Percentiles rank a stretch among this genome's conserved stretches.
phyloP scores from a whole-genome alignment of 208 protist species.

The Phytomonas sp. region DNA sequence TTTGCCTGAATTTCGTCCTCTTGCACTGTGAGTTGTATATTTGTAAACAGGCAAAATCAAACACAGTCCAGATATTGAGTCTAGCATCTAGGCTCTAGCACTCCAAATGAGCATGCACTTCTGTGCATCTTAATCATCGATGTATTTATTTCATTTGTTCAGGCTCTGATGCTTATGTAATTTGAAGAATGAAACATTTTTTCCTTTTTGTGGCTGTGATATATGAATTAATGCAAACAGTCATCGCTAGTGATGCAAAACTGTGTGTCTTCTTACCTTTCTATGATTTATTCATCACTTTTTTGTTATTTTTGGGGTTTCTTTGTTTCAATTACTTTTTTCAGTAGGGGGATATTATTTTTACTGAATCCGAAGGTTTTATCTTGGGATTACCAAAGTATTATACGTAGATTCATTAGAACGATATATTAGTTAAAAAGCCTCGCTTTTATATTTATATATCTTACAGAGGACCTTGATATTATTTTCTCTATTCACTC shows the following conservation, averaged over 20 bases:
- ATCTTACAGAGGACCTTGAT: neutral
- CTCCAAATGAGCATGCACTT: conserved; percentile 1
- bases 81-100: neutral
- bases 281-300: neutral
- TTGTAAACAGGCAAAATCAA: neutral
- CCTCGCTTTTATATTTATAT: neutral
- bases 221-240: neutral
- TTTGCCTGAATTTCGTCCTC: neutral
- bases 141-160: conserved; percentile 2
- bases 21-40: neutral
- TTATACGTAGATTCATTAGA: neutral
- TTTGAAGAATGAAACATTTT: neutral
- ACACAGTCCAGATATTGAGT: neutral
- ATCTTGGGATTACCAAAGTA: neutral
- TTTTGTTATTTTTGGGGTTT: neutral
- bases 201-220: neutral
- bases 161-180: neutral
- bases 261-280: neutral
- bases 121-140: neutral
- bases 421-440: neutral
- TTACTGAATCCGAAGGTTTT: neutral
- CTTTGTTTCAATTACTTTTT: neutral
- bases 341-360: neutral
- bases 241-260: neutral
- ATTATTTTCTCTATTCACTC: neutral